Base-by-base conservation (phyloP, 768 basidiomycete genomes). In the Tricholoma furcatifolium region DNA sequence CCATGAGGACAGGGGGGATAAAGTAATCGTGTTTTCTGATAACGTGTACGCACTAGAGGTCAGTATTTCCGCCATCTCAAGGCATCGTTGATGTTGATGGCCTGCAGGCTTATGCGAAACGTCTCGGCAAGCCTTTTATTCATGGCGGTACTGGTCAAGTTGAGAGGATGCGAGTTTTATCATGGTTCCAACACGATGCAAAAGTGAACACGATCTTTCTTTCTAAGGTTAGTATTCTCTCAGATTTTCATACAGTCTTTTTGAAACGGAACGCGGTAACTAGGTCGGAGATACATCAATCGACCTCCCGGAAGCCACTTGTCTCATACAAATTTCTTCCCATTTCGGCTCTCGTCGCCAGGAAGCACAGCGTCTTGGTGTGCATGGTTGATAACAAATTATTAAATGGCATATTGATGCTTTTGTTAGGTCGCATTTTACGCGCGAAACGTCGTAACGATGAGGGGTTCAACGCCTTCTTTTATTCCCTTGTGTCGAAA, bases 381-480 rank as follows among this genome's bases (percentile, higher is more conserved):
- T 42, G 79, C 61, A 17, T 38, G 7, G 23, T 23, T 61, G 34
- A 20, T 21, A 54, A 48, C 39, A 57, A n/a, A 24, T 18, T 47
- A 42, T 52, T 39, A 38, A 41, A 42, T 35, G 47, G 48, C 32
- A 62, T 56, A 53, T 8, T 17, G 6, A 46, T 43, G 42, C 38
- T 21, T 31, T 44, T 36, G 2, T 18, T 56, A 92, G 94, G 94
- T 12, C 93, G 97, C 42, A 99, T 99, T 62, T 74, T 99, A 41
- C 88, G 97, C 42, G 97, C 97, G 8, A 99, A 99, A 70, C 83
- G 97, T 54, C 81, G 97, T 58, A 99, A 99, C 65, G 97, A 99
- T 63, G 97, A 98, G 71, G 97, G 97, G 1, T 99, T 99, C 75
- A 99, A 99, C 58, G 97, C 97, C 20, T 99, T 98, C 74, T 99